These are phyloP conservation scores for Glycine soja DNA, from an alignment of 306 rosid species.

Conservation along the genomic window DNA sequence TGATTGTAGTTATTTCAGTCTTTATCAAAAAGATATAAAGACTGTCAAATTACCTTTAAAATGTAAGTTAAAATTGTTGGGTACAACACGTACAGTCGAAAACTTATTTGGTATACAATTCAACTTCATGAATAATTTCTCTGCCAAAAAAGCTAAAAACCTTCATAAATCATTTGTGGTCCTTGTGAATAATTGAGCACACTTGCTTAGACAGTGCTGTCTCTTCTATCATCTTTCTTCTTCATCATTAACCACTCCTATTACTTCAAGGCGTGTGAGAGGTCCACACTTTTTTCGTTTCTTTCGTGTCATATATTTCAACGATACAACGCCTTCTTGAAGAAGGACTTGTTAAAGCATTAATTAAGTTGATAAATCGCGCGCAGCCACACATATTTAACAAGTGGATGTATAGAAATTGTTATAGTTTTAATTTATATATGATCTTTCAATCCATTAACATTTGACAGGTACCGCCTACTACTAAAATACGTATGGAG, in stretches of 20 bases:
- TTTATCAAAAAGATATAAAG: no score
- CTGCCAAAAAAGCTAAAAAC: neutral
- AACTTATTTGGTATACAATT: slow-evolving; percentile 6
- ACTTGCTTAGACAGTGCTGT: slow-evolving; percentile 7
- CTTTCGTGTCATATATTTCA: slow-evolving; percentile 19
- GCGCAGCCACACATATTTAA: slow-evolving; percentile 15
- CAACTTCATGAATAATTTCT: neutral
- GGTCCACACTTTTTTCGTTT: slow-evolving; percentile 1
- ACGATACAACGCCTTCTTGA: neutral
- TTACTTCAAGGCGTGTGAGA: neutral
- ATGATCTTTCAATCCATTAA: slow-evolving; percentile 3
- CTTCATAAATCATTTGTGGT: slow-evolving; percentile 38
- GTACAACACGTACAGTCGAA: neutral
- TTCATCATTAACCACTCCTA: slow-evolving; percentile 27
- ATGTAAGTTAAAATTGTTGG: neutral
- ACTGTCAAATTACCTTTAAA: neutral
- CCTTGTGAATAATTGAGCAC: slow-evolving; percentile 45
- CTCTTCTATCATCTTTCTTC: slow-evolving; percentile 11
- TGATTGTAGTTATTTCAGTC: no score
- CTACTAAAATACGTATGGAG: neutral
- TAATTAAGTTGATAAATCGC: slow-evolving; percentile 13
- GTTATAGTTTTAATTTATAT: neutral
- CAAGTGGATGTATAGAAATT: neutral
- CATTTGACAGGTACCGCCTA: neutral
- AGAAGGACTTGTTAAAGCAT: slow-evolving; percentile 17